Conservation (phyloP, 2,329 filamentous ascomycete genomes). For the Fusarium equiseti region DNA sequence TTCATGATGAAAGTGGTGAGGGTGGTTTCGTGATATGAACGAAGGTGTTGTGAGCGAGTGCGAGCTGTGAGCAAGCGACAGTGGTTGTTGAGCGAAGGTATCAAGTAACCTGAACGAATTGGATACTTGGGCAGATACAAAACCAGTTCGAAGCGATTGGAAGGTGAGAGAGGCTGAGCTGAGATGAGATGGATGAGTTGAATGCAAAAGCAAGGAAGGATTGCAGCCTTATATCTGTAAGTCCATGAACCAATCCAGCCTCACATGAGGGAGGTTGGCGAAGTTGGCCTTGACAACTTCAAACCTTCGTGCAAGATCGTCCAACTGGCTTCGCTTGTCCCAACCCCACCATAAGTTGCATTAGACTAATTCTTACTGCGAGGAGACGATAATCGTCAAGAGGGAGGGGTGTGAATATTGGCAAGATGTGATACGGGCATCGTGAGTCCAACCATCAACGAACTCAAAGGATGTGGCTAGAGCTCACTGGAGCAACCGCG, state of each 20-base stretch:
- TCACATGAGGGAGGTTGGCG: constrained; percentile 21
- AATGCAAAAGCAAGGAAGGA: constrained; percentile 21
- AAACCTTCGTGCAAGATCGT: constrained; percentile 27
- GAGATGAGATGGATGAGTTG: constrained; percentile 29
- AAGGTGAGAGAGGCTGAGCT: constrained; percentile 30
- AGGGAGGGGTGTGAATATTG: constrained; percentile 41
- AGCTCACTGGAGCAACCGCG: constrained; percentile 47
- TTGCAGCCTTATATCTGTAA: constrained; percentile 45
- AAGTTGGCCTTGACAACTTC: constrained; percentile 39
- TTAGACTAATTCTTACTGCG: constrained; percentile 34
- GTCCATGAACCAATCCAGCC: constrained; percentile 8
- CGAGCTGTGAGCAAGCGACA: constrained; percentile 38
- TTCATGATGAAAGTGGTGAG: constrained; percentile 42
- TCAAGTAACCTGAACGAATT: constrained; percentile 51
- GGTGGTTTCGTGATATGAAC: constrained; percentile 24
- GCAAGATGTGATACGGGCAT: constrained; percentile 45
- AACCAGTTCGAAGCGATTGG: constrained; percentile 23
- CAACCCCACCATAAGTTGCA: constrained; percentile 44
- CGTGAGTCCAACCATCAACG: constrained; percentile 38
- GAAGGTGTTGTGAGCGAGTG: constrained; percentile 38
- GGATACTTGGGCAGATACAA: constrained; percentile 42
- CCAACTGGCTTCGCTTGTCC: constrained; percentile 29
- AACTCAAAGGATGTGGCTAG: constrained; percentile 45
- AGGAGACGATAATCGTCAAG: constrained; percentile 39
- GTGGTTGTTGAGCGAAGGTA: constrained; percentile 43